A percentile compares a stretch with the other conserved stretches of the same genome.
phyloP scores from a whole-genome alignment of 345 rosid genomes.

The Iberis pinnata region DNA sequence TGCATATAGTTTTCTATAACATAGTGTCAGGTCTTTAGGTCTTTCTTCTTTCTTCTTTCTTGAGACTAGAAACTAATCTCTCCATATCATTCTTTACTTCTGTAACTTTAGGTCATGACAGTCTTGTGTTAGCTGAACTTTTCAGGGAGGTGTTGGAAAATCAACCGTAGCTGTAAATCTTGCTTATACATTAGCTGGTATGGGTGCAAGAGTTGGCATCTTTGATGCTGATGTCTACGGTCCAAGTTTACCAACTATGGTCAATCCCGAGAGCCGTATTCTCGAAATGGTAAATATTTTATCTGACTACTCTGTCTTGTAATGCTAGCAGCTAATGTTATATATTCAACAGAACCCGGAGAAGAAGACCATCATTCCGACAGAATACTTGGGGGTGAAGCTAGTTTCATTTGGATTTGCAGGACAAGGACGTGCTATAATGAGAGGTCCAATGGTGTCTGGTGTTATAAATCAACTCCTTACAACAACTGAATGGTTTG shows the following conservation, averaged over 20 bases:
- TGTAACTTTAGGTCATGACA: slow-evolving; percentile 30
- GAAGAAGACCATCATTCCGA: slow-evolving; percentile 77
- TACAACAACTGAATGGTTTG: slow-evolving; percentile 88
- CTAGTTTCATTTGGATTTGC: slow-evolving; percentile 93
- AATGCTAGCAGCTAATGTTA: no score
- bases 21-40: no score
- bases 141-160: slow-evolving; percentile 98
- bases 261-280: slow-evolving; percentile 71
- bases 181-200: slow-evolving; percentile 83
- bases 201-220: slow-evolving; percentile 97
- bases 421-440: slow-evolving; percentile 93
- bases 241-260: slow-evolving; percentile 97
- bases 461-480: slow-evolving; percentile 93
- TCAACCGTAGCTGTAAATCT: slow-evolving; percentile 95
- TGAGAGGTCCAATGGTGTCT: slow-evolving; percentile 99
- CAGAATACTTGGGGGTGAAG: slow-evolving; percentile 90
- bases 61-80: no score
- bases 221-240: slow-evolving; percentile 96
- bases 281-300: slow-evolving; percentile 66
- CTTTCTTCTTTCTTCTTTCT: no score
- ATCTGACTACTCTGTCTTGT: slow-evolving; percentile 1
- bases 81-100: neutral
- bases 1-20: no score
- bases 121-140: slow-evolving; percentile 36
- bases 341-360: slow-evolving; percentile 77